Evolutionary conservation across 2,329 filamentous ascomycete genomes (phyloP), one percentile per base, ranked within the genome.

Genomic region (Pseudovirgaria hyperparasitica): DNA sequence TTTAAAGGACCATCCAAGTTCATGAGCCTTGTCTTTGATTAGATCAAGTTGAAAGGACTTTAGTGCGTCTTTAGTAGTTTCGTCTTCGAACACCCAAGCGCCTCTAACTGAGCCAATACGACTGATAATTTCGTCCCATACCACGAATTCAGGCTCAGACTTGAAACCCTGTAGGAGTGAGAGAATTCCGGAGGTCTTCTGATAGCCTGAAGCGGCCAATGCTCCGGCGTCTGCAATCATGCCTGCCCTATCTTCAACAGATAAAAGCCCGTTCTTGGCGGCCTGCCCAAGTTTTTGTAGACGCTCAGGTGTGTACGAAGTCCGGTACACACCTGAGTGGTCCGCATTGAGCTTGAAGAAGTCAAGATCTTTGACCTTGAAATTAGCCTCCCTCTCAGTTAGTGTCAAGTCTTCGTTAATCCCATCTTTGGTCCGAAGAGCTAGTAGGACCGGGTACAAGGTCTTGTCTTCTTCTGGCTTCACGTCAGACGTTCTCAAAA

Each of bases 301-400:
- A 19, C 87, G 77, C 43, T 82, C 77, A 2, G 84, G 78, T 2
- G 74, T 67, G 60, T 96, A 96, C 1, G 77, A 82, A 1, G 86
- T 94, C 33, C 87, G 76, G 63, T 92, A 96, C 37, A 94, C 76
- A 38, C 82, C 82, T 13, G 84, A 86, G 55, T 94, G 87, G 49
- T 94, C 85, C 10, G 87, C 85, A 48, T 96, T 96, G 34, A 96
- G 63, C 67, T 96, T 96, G 73, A 80, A 96, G 60, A 96, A 94
- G 45, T 92, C 82, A 27, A 77, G 60, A 45, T 79, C 72, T 12
- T 79, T 70, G 15, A 94, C 53, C 57, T 82, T 76, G 60, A 92
- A 82, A 35, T 76, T 71, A 25, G 65, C 67, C 55, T 93, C 82
- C 20, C 87, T 76, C 37, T 73, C 64, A 36, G 62, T 62, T 21